phyloP scores from a whole-genome alignment of 2,329 filamentous ascomycete genomes.

The Stylonectria norvegica region DNA sequence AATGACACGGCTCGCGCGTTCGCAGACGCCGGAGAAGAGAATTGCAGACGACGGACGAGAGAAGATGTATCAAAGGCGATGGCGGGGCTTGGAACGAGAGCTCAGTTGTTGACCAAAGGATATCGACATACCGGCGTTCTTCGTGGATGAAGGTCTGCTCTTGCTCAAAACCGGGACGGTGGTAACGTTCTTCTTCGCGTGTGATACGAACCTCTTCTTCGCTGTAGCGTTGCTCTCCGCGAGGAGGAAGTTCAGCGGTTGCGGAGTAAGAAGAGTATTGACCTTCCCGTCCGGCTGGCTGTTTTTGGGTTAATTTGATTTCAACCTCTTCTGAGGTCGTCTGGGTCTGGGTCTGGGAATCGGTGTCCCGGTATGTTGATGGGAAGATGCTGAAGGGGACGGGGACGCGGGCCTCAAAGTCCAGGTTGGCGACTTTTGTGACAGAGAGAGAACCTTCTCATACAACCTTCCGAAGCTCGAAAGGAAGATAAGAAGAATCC shows the following conservation, averaged over 20 bases:
- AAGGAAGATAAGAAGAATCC: constrained; percentile 67
- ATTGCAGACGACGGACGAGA: neutral
- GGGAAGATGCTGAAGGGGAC: constrained; percentile 99
- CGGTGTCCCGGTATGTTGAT: constrained; percentile 79
- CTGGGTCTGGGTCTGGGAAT: constrained; percentile 50
- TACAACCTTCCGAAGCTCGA: constrained; percentile 57
- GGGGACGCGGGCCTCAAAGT: constrained; percentile 99
- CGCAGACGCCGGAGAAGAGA: constrained; percentile 1
- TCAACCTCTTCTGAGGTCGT: constrained; percentile 84
- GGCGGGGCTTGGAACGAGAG: neutral
- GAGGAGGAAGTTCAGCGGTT: constrained; percentile 59
- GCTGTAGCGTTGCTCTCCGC: constrained; percentile 60
- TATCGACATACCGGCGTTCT: constrained; percentile 51
- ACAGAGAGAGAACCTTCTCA: constrained; percentile 66
- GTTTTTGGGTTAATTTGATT: constrained; percentile 64
- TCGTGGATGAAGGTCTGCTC: constrained; percentile 46
- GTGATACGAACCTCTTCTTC: constrained; percentile 84
- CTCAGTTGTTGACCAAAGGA: neutral
- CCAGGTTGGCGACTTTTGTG: constrained; percentile 90
- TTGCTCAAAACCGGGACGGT: constrained; percentile 64
- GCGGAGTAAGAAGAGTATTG: constrained; percentile 72
- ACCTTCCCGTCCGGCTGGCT: constrained; percentile 94
- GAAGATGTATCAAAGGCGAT: neutral
- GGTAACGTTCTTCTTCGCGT: constrained; percentile 72
- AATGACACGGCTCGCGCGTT: neutral